Percentiles rank a stretch among this genome's conserved stretches.
phyloP scores from a whole-genome alignment of 805 yeast species.

The Candida golubevii region DNA sequence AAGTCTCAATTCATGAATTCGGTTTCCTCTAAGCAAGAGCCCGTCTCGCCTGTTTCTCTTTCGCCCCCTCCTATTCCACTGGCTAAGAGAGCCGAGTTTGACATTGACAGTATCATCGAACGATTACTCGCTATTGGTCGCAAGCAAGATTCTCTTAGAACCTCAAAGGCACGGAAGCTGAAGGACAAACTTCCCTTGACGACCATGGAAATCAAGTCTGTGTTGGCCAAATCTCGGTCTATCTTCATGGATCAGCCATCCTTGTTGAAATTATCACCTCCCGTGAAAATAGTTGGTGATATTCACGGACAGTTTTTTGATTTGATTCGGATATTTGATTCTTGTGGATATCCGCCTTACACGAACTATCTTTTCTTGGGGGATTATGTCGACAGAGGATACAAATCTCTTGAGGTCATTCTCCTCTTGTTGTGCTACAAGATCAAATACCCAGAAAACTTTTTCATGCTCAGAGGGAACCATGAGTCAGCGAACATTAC shows the following conservation, averaged over 20 bases:
- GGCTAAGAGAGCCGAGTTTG: slow-evolving; percentile 30
- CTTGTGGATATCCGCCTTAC: slow-evolving; percentile 58
- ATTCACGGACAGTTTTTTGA: slow-evolving; percentile 68
- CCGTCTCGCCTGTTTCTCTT: slow-evolving; percentile 15
- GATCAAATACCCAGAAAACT: slow-evolving; percentile 57
- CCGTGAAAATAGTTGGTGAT: slow-evolving; percentile 81
- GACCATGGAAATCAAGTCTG: slow-evolving; percentile 49
- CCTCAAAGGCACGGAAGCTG: slow-evolving; percentile 17
- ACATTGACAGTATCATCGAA: slow-evolving; percentile 62
- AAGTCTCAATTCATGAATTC: slow-evolving; percentile 5
- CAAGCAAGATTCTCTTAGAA: slow-evolving; percentile 7
- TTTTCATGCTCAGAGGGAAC: slow-evolving; percentile 56
- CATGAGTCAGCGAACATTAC: slow-evolving; percentile 58
- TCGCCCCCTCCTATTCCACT: slow-evolving; percentile 22
- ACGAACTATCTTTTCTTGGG: slow-evolving; percentile 54
- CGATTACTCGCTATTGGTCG: slow-evolving; percentile 51
- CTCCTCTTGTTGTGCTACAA: slow-evolving; percentile 49
- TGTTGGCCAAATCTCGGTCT: slow-evolving; percentile 56
- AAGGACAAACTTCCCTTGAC: slow-evolving; percentile 49
- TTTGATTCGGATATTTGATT: slow-evolving; percentile 49
- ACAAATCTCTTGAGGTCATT: slow-evolving; percentile 54
- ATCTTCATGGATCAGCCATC: slow-evolving; percentile 63
- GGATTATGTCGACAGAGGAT: slow-evolving; percentile 58
- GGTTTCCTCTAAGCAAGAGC: neutral
- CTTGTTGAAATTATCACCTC: slow-evolving; percentile 62